Percentiles rank a stretch among this genome's conserved stretches.
Evolutionary conservation across 208 protist species (phyloP).

Genomic region (Leishmania lainsoni): DNA sequence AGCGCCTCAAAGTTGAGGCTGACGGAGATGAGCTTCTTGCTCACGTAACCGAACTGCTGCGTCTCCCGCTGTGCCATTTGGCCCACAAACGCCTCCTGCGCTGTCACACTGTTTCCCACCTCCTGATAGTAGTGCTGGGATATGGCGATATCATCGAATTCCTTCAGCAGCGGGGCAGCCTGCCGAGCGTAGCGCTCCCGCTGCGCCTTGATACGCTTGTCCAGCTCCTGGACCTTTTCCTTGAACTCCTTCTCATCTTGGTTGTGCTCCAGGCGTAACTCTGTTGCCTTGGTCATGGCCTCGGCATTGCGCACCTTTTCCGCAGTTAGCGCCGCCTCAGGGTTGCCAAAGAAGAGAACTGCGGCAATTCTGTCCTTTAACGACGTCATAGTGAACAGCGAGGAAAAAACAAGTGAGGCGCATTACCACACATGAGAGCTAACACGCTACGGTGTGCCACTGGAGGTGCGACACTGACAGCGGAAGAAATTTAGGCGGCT

Average conservation of each 20-base stretch:
- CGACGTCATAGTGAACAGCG: conserved; percentile 31
- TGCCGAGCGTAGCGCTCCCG: conserved; percentile 47
- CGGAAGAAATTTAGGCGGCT: background rate
- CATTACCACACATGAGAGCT: background rate
- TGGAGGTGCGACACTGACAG: background rate
- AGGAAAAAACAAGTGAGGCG: no score
- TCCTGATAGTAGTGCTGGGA: conserved; percentile 87
- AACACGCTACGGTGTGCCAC: background rate
- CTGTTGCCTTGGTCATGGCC: conserved; percentile 48
- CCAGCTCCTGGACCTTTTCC: conserved; percentile 31
- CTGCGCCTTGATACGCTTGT: conserved; percentile 54
- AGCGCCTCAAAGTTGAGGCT: conserved; percentile 80
- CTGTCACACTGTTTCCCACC: conserved; percentile 44
- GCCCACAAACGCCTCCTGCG: conserved; percentile 55
- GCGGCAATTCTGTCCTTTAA: conserved; percentile 36
- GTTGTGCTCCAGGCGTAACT: conserved; percentile 38
- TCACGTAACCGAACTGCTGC: conserved; percentile 80
- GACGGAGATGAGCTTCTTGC: conserved; percentile 88
- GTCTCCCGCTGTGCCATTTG: conserved; percentile 65
- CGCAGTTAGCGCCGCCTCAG: conserved; percentile 55
- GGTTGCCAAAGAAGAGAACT: conserved; percentile 51
- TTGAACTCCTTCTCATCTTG: conserved; percentile 46
- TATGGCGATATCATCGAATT: conserved; percentile 78
- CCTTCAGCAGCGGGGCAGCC: conserved; percentile 64
- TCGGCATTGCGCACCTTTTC: conserved; percentile 81